Conservation (phyloP, 2,329 filamentous ascomycete species). For the Herpotrichia juniperi region DNA sequence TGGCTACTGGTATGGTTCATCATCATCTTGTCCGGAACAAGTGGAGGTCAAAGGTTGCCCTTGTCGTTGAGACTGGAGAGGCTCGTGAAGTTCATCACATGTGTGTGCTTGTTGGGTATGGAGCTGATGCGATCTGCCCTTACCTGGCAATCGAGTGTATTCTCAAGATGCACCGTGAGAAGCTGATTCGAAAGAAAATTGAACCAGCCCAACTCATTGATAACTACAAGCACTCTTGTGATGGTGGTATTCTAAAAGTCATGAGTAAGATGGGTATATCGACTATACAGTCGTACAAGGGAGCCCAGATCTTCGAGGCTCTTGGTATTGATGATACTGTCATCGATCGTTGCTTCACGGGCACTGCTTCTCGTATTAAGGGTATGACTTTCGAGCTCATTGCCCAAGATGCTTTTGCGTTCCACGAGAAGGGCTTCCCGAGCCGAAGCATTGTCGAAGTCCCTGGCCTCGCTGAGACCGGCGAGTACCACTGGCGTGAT, state of each 20-base stretch:
- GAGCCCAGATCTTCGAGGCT: conserved; percentile 96
- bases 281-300: conserved; percentile 94
- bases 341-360: conserved; percentile 92
- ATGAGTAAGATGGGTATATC: conserved; percentile 99
- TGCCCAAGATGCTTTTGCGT: conserved; percentile 90
- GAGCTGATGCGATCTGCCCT: conserved; percentile 91
- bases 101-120: conserved; percentile 96
- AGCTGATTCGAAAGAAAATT: conserved; percentile 88
- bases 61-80: conserved; percentile 91
- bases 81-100: conserved; percentile 98
- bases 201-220: conserved; percentile 81
- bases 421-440: conserved; percentile 93
- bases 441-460: conserved; percentile 77
- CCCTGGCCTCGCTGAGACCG: conserved; percentile 85
- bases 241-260: conserved; percentile 95
- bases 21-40: conserved; percentile 95
- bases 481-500: conserved; percentile 98
- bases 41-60: conserved; percentile 86
- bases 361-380: conserved; percentile 91
- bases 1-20: conserved; percentile 92
- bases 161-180: conserved; percentile 93
- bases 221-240: conserved; percentile 97
- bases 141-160: conserved; percentile 97
- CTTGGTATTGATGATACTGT: conserved; percentile 91
- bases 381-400: conserved; percentile 93